phyloP scores from a whole-genome alignment of 2,329 filamentous ascomycete genomes.

The Pseudogymnoascus destructans region DNA sequence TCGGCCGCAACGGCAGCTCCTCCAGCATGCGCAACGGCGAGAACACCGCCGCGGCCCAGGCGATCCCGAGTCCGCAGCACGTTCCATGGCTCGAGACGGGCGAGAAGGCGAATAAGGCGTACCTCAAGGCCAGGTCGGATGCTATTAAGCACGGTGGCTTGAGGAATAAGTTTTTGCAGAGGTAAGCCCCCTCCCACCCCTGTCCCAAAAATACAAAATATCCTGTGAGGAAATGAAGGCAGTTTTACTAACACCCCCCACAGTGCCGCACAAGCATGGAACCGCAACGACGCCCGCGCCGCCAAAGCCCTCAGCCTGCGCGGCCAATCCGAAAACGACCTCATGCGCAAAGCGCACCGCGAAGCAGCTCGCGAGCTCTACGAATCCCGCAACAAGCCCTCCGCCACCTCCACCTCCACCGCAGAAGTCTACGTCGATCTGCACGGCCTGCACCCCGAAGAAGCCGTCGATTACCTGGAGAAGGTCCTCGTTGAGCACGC shows the following conservation, averaged over 20 bases:
- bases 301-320: conserved; percentile 89
- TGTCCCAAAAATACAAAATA: too few relatives aligned
- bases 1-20: conserved; percentile 50
- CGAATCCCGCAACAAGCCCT: conserved; percentile 69
- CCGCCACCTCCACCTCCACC: conserved; percentile 34
- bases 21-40: conserved; percentile 54
- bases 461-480: conserved; percentile 89
- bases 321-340: conserved; percentile 90
- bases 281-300: conserved; percentile 89
- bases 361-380: conserved; percentile 88
- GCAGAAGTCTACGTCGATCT: conserved; percentile 86
- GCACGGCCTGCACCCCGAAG: conserved; percentile 95
- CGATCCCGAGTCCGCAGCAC: conserved; percentile 77
- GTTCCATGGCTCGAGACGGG: conserved; percentile 96
- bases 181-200: conserved; percentile 37
- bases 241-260: conserved; percentile 13
- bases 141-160: conserved; percentile 95
- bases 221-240: not conserved
- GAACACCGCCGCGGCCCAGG: conserved; percentile 67
- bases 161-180: conserved; percentile 93
- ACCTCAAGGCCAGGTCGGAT: conserved; percentile 87
- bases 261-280: conserved; percentile 95
- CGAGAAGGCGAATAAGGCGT: conserved; percentile 78
- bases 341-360: conserved; percentile 93
- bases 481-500: conserved; percentile 74